Conservation (phyloP, 2,329 filamentous ascomycete genomes). For the Penicillium sp. region DNA sequence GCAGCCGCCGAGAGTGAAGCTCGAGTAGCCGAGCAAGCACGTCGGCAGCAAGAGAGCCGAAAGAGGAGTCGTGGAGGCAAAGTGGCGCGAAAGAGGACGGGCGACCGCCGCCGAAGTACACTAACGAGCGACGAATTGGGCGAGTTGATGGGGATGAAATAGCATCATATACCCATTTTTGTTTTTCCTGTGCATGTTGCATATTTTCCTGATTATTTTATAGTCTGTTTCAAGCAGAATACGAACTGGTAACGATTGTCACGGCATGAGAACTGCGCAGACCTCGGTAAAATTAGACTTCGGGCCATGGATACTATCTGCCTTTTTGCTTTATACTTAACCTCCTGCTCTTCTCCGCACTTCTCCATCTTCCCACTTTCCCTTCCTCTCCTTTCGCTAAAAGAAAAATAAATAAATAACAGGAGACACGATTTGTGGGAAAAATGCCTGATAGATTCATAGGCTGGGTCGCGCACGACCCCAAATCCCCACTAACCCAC, state of each 20-base stretch:
- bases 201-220: conserved; percentile 4
- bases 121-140: conserved; percentile 52
- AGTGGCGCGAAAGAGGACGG: conserved; percentile 31
- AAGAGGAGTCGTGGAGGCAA: conserved; percentile 41
- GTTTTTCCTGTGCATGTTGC: conserved; percentile 5
- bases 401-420: neutral
- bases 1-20: conserved; percentile 50
- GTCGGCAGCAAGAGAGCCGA: conserved; percentile 40
- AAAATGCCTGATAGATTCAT: conserved; percentile 39
- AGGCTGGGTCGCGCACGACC: conserved; percentile 46
- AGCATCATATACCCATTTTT: conserved; percentile 19
- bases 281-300: conserved; percentile 17
- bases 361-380: conserved; percentile 8
- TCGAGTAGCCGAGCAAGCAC: conserved; percentile 40
- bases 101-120: conserved; percentile 48
- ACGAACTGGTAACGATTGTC: conserved; percentile 6
- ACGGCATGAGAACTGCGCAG: conserved; percentile 1
- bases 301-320: neutral
- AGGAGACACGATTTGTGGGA: neutral
- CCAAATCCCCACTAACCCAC: conserved; percentile 38
- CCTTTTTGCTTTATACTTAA: neutral
- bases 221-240: neutral
- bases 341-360: neutral
- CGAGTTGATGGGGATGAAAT: conserved; percentile 41
- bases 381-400: neutral